These are phyloP conservation scores for Rhizodiscina lignyota DNA, from an alignment of 495 filamentous ascomycete genomes.

Conservation along the genomic window DNA sequence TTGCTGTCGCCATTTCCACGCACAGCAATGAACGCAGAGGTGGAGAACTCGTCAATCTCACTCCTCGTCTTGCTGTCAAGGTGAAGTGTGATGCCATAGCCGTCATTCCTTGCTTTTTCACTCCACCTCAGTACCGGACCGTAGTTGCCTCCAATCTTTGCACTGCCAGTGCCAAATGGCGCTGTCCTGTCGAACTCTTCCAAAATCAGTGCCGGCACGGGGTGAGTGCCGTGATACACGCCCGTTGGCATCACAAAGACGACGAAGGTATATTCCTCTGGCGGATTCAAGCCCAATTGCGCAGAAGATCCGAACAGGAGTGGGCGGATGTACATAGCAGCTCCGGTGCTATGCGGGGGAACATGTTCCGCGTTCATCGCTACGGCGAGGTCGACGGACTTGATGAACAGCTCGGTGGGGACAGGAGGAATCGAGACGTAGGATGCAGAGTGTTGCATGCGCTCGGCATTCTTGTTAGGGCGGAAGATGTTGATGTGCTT, in stretches of 20 bases:
- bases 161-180: slow-evolving; percentile 54
- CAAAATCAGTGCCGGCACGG: slow-evolving; percentile 63
- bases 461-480: slow-evolving; percentile 59
- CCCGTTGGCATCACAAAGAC: slow-evolving; percentile 77
- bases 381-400: slow-evolving; percentile 62
- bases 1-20: slow-evolving; percentile 30
- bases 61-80: slow-evolving; percentile 63
- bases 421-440: slow-evolving; percentile 68
- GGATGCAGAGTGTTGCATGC: slow-evolving; percentile 59
- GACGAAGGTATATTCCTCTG: slow-evolving; percentile 75
- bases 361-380: slow-evolving; percentile 75
- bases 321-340: slow-evolving; percentile 79
- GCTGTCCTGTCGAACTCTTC: slow-evolving; percentile 63
- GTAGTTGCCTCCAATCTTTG: slow-evolving; percentile 68
- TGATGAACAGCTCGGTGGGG: slow-evolving; percentile 53
- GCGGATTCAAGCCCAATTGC: slow-evolving; percentile 64
- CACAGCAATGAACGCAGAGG: slow-evolving; percentile 69
- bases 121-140: slow-evolving; percentile 69
- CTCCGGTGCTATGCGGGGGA: slow-evolving; percentile 65
- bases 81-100: slow-evolving; percentile 77
- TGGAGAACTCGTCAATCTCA: slow-evolving; percentile 83
- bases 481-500: slow-evolving; percentile 59
- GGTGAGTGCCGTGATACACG: slow-evolving; percentile 74
- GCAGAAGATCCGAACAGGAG: slow-evolving; percentile 70
- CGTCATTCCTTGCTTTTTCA: slow-evolving; percentile 51